Percentiles rank a stretch among this genome's conserved stretches.
Evolutionary conservation across 352 stramenopile species (phyloP).

Genomic region (Thraustochytrium sp.): DNA sequence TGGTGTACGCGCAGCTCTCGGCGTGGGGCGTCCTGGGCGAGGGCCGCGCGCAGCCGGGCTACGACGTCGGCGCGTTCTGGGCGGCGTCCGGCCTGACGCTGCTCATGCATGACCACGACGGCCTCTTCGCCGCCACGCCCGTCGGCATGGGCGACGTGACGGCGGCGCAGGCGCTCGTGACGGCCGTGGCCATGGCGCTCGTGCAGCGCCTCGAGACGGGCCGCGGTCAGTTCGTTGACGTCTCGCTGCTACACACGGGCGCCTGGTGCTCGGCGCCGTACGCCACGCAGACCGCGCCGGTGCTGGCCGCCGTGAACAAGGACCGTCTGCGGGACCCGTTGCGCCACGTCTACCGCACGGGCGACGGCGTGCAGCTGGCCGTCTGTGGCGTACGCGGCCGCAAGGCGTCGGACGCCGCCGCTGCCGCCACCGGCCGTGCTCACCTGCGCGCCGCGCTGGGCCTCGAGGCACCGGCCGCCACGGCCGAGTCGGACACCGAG

Average conservation of each 20-base stretch:
- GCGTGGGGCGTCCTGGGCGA: constrained; percentile 1
- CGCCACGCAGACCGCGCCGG: neutral
- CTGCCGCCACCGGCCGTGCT: no score
- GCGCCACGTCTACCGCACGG: constrained; percentile 3
- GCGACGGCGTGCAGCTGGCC: constrained; percentile 5
- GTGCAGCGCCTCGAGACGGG: neutral
- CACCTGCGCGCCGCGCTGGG: neutral
- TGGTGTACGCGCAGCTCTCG: neutral
- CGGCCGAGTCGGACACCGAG: neutral
- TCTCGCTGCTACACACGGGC: neutral
- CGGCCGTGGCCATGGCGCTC: neutral
- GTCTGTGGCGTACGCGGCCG: neutral
- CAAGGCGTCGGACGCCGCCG: no score
- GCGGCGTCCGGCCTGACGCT: neutral
- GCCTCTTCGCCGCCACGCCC: neutral
- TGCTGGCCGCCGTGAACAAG: neutral
- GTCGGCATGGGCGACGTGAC: neutral
- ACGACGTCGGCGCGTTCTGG: constrained; percentile 23
- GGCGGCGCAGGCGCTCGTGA: neutral
- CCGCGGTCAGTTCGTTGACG: neutral
- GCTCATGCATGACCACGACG: neutral
- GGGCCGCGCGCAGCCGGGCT: neutral
- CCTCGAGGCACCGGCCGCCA: neutral
- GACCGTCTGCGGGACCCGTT: neutral
- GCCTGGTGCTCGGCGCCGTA: constrained; percentile 2